A percentile compares a stretch with the other conserved stretches of the same genome.
Evolutionary conservation across 352 stramenopile genomes (phyloP).

Genomic region (Pythium plurisporium): DNA sequence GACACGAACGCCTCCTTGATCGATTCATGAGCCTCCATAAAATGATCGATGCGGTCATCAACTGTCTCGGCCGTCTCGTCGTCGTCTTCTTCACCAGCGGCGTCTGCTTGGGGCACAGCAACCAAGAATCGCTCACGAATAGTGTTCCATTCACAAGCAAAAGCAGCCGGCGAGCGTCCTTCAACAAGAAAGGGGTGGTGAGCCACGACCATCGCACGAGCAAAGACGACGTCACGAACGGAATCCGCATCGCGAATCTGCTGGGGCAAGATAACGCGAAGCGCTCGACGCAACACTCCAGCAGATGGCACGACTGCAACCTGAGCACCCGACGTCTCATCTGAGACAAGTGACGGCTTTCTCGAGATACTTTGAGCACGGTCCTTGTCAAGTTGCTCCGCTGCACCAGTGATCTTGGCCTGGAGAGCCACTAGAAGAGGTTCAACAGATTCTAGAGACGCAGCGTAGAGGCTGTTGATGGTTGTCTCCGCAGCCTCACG

Average conservation of each 20-base stretch:
- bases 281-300: constrained; percentile 54
- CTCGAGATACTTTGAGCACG: constrained; percentile 7
- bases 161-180: constrained; percentile 41
- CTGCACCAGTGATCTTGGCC: constrained; percentile 44
- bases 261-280: constrained; percentile 51
- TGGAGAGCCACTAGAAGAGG: constrained; percentile 53
- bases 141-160: constrained; percentile 61
- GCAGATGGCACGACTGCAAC: constrained; percentile 32
- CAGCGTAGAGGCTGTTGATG: constrained; percentile 44
- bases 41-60: constrained; percentile 73
- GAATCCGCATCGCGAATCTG: constrained; percentile 30
- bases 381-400: constrained; percentile 32
- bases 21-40: constrained; percentile 64
- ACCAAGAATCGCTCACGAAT: constrained; percentile 60
- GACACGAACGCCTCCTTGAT: constrained; percentile 54
- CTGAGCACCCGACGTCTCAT: constrained; percentile 21
- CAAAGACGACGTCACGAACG: constrained; percentile 45
- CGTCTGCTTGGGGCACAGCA: background rate
- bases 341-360: constrained; percentile 22
- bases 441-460: constrained; percentile 52
- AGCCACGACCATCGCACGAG: constrained; percentile 43
- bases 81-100: constrained; percentile 38
- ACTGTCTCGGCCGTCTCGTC: constrained; percentile 33
- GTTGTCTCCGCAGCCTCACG: constrained; percentile 44
- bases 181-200: constrained; percentile 77